Evolutionary conservation across 2,329 filamentous ascomycete species (phyloP).

Genomic region (Blastomyces emzantsi): DNA sequence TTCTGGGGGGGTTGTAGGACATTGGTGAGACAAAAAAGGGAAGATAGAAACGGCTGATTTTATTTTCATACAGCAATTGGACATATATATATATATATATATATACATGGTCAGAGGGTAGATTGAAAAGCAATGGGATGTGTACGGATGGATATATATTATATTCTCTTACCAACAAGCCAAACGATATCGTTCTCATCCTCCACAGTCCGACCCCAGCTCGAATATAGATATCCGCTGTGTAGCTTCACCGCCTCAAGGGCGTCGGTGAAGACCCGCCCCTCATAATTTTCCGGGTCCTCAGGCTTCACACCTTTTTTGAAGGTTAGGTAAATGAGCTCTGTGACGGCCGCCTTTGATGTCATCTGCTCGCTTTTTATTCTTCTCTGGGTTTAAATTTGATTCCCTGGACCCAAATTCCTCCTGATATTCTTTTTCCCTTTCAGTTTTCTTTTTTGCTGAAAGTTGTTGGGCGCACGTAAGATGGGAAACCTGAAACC

Average conservation of each 20-base stretch:
- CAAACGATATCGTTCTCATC: constrained; percentile 30
- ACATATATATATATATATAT: background rate
- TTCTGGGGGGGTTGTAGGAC: no score
- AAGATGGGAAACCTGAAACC: no score
- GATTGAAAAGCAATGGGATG: no score
- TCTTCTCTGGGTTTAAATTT: background rate
- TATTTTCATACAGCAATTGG: background rate
- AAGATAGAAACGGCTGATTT: background rate
- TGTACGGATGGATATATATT: background rate
- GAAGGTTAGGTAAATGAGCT: constrained; percentile 32
- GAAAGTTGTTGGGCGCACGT: no score
- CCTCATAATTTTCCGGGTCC: constrained; percentile 27
- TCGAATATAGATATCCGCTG: constrained; percentile 28
- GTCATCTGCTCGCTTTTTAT: background rate
- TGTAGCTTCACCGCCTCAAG: constrained; percentile 26
- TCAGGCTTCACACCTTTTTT: constrained; percentile 32
- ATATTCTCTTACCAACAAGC: constrained; percentile 27
- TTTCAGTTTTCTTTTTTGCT: no score
- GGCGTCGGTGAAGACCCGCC: constrained; percentile 23
- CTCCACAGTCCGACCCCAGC: constrained; percentile 32
- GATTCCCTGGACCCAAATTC: background rate
- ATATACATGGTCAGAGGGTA: background rate
- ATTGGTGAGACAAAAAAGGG: no score
- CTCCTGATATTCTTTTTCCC: no score
- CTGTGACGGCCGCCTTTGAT: constrained; percentile 17